A percentile compares a stretch with the other conserved stretches of the same genome.
Conservation (phyloP, 352 stramenopile species). For the Globisporangium splendens region DNA sequence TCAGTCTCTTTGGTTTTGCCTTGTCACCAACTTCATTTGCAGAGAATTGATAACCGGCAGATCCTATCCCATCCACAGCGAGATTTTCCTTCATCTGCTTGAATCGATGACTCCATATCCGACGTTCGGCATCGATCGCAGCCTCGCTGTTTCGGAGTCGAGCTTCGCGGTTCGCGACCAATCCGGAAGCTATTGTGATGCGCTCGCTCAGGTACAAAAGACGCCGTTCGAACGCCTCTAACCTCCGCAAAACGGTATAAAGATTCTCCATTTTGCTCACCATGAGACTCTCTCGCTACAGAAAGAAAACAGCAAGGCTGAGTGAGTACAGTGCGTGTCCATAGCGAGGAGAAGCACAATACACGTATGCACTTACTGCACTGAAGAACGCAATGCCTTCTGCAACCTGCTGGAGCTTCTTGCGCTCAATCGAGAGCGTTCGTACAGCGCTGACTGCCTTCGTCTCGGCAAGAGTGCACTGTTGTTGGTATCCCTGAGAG, state of each 20-base stretch:
- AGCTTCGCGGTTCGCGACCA: conserved; percentile 50
- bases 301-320: background rate
- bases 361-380: conserved; percentile 18
- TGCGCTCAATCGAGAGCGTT: conserved; percentile 43
- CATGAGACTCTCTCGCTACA: conserved; percentile 33
- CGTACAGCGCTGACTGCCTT: conserved; percentile 51
- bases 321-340: too few species aligned
- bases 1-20: background rate
- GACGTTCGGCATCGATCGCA: conserved; percentile 40
- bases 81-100: conserved; percentile 20
- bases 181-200: conserved; percentile 30
- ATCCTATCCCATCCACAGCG: too few species aligned
- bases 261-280: conserved; percentile 48
- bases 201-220: conserved; percentile 36
- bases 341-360: too few species aligned
- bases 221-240: conserved; percentile 41
- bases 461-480: conserved; percentile 22
- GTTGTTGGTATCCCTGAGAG: conserved; percentile 20
- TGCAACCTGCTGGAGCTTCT: conserved; percentile 39
- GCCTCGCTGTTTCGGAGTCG: conserved; percentile 65
- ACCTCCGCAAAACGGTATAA: conserved; percentile 16
- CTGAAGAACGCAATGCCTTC: conserved; percentile 42
- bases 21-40: background rate
- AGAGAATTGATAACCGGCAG: too few species aligned
- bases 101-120: conserved; percentile 31